A percentile compares a stretch with the other conserved stretches of the same genome.
Evolutionary conservation across 345 rosid species (phyloP).

Genomic region (Schrenkiella parvula): DNA sequence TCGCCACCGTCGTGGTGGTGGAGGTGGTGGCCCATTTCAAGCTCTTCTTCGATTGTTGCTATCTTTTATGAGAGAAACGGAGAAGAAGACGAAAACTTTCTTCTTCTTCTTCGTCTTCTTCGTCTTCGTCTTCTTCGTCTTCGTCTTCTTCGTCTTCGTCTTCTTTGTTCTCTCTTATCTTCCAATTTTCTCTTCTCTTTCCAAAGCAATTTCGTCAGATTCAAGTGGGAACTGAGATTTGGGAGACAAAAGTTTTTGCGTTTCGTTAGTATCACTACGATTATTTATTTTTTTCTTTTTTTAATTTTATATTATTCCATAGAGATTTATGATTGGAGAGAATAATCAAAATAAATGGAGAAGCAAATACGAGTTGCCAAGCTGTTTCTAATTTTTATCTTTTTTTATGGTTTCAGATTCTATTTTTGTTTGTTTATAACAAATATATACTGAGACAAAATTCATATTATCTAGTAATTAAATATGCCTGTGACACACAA

Average conservation of each 20-base stretch:
- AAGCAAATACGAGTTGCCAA: neutral
- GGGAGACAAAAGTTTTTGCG: neutral
- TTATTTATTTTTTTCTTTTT: neutral
- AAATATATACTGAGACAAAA: too few species aligned
- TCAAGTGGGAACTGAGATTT: conserved; percentile 30
- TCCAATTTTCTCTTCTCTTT: neutral
- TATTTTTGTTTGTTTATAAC: too few species aligned
- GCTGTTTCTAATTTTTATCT: too few species aligned
- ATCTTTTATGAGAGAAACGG: conserved; percentile 9
- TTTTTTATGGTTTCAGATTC: too few species aligned
- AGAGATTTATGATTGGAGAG: neutral
- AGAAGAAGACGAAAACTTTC: neutral
- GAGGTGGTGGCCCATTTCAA: conserved; percentile 54
- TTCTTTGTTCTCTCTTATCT: neutral
- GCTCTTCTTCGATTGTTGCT: conserved; percentile 41
- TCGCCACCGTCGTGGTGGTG: conserved; percentile 49
- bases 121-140: neutral
- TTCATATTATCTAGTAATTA: too few species aligned
- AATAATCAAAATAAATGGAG: neutral
- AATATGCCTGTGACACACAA: too few species aligned
- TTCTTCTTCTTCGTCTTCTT: neutral
- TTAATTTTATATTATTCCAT: neutral
- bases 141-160: too few species aligned
- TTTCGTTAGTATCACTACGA: neutral
- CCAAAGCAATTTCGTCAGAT: neutral